phyloP scores from a whole-genome alignment of 805 yeast genomes.

The Saccharomyces jurei region DNA sequence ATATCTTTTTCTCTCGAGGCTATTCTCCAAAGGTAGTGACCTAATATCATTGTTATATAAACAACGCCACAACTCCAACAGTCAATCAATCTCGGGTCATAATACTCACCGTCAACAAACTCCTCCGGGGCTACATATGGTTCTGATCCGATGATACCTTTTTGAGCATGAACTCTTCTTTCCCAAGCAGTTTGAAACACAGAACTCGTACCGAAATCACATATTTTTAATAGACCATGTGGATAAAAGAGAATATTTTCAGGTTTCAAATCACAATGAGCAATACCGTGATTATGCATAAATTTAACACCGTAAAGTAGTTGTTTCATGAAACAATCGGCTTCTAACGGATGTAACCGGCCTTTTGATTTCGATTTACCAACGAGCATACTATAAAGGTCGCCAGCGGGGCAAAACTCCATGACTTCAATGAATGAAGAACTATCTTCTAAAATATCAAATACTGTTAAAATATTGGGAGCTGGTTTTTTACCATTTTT shows the following conservation, averaged over 20 bases:
- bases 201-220: constrained; percentile 88
- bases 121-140: constrained; percentile 94
- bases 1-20: constrained; percentile 52
- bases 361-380: constrained; percentile 39
- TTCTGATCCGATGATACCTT: constrained; percentile 80
- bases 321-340: constrained; percentile 88
- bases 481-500: constrained; percentile 32
- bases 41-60: constrained; percentile 73
- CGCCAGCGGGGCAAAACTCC: constrained; percentile 90
- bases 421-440: constrained; percentile 79
- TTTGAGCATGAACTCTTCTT: constrained; percentile 52
- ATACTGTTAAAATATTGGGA: constrained; percentile 66
- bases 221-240: constrained; percentile 57
- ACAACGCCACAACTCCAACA: constrained; percentile 84
- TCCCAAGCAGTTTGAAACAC: constrained; percentile 92
- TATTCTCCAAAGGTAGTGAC: constrained; percentile 80
- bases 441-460: constrained; percentile 59
- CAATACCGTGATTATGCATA: constrained; percentile 87
- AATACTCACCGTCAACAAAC: constrained; percentile 42
- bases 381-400: constrained; percentile 50
- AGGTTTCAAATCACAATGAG: constrained; percentile 88
- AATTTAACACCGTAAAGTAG: constrained; percentile 71
- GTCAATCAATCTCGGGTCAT: constrained; percentile 76
- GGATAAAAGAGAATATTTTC: constrained; percentile 71
- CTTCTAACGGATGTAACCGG: constrained; percentile 53